Conservation (phyloP, 2,329 filamentous ascomycete species). For the Diatrype stigma region DNA sequence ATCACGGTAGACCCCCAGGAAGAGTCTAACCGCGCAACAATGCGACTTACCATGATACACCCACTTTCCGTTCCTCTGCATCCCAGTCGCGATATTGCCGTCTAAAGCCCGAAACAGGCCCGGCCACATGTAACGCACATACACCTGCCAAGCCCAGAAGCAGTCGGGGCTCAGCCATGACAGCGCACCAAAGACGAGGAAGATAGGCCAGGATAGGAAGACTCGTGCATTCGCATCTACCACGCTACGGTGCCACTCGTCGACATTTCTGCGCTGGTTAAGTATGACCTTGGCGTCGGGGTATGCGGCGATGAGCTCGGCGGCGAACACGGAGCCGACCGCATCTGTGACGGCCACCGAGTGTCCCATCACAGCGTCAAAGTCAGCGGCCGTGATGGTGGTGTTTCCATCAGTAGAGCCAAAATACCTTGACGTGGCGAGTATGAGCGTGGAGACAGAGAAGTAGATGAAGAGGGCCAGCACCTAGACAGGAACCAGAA, state of each 20-base stretch:
- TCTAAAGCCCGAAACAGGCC: slow-evolving; percentile 25
- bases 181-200: slow-evolving; percentile 11
- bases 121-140: slow-evolving; percentile 26
- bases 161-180: slow-evolving; percentile 23
- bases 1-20: too few species aligned
- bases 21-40: too few species aligned
- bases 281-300: slow-evolving; percentile 46
- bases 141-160: slow-evolving; percentile 30
- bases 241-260: slow-evolving; percentile 35
- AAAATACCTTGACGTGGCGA: slow-evolving; percentile 7
- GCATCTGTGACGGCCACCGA: slow-evolving; percentile 37
- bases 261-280: slow-evolving; percentile 33
- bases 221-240: slow-evolving; percentile 19
- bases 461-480: neutral
- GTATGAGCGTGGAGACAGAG: neutral
- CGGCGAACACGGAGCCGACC: slow-evolving; percentile 34
- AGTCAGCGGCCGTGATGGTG: slow-evolving; percentile 17
- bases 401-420: slow-evolving; percentile 9
- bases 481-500: neutral
- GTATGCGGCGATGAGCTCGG: slow-evolving; percentile 42
- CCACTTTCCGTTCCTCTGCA: slow-evolving; percentile 25
- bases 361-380: slow-evolving; percentile 25
- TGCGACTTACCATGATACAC: slow-evolving; percentile 18
- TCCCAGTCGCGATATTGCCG: slow-evolving; percentile 22
- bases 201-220: slow-evolving; percentile 25